Evolutionary conservation across 768 basidiomycete species (phyloP), one percentile per base, ranked within the genome.

Genomic region (Ephemerocybe angulata): DNA sequence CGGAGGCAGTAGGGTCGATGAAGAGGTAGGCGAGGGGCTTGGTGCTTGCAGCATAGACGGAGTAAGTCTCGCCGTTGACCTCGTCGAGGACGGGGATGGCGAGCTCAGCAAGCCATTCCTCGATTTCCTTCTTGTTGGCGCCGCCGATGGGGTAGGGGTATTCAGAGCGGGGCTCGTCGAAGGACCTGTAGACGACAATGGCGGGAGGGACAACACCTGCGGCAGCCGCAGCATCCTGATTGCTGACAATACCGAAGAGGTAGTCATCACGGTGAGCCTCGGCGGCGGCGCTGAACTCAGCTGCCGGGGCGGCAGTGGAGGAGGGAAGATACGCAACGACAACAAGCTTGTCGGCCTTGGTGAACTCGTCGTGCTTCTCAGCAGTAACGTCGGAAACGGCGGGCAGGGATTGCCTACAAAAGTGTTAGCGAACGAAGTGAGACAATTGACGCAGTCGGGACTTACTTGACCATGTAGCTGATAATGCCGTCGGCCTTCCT

Each of bases 21-120:
- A 99, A 99, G 62, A 97, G 80, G 75, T 99, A 99, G 24, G 91
- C 93, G 59, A 99, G 82, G 29, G 97, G 94, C 65, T 92, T 89
- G 50, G 78, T 71, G 66, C 90, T 92, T 59, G 74, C 67, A 12
- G 90, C 91, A 72, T 99, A 99, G 53, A 78, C 54, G 52, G 80
- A 83, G 70, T 95, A 99, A 78, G 98, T 99, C 55, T 98, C 96
- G 25, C 88, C 90, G 57, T 81, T 88, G 68, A 99, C 92, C 71
- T 99, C 90, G 60, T 91, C 95, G 58, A 99, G 73, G 63, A 93
- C 69, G 25, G 97, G 96, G 48, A 97, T 76, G 30, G 93, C 79
- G 67, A 98, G 85, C 51, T 88, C 86, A 65, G 83, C 76, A 59
- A 97, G 72, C 87, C 92, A 98, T 6, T 78, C 77, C 58, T 81